Conservation (phyloP, 2,329 filamentous ascomycete species). For the Basipetospora chlamydospora region DNA sequence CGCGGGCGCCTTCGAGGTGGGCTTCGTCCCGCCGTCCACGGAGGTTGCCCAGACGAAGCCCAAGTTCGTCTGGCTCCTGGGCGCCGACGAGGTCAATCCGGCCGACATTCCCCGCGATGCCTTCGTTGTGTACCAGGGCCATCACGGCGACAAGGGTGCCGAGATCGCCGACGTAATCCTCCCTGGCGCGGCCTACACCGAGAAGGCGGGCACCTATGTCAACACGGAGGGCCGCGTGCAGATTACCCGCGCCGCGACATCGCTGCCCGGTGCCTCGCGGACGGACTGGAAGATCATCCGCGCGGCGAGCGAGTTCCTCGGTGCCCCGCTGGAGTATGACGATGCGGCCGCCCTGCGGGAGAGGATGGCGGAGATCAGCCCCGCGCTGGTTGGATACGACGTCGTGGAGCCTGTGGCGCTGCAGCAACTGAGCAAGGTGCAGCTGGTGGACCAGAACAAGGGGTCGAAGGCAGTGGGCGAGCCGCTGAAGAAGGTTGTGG, state of each 20-base stretch:
- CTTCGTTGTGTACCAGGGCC: constrained; percentile 95
- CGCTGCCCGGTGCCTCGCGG: constrained; percentile 73
- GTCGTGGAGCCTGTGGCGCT: constrained; percentile 71
- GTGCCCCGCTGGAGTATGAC: constrained; percentile 77
- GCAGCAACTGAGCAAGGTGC: constrained; percentile 70
- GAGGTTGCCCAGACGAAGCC: constrained; percentile 71
- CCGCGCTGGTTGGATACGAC: constrained; percentile 79
- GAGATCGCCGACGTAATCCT: constrained; percentile 88
- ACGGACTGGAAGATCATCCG: constrained; percentile 99
- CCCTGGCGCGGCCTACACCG: constrained; percentile 88
- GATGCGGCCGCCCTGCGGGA: constrained; percentile 80
- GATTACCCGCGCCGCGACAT: constrained; percentile 80
- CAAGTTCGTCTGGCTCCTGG: constrained; percentile 94
- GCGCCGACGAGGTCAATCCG: constrained; percentile 78
- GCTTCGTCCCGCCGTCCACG: constrained; percentile 75
- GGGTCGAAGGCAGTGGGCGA: constrained; percentile 57
- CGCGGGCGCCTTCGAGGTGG: constrained; percentile 86
- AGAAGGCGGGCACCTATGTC: constrained; percentile 91
- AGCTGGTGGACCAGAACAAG: constrained; percentile 94
- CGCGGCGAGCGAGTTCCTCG: constrained; percentile 81
- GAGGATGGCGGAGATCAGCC: constrained; percentile 90
- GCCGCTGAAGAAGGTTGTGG: constrained; percentile 70
- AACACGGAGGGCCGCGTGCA: constrained; percentile 97
- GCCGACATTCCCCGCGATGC: constrained; percentile 87
- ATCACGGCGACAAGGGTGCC: constrained; percentile 89